These are phyloP conservation scores for Septoria petroselini DNA, from an alignment of 2,329 filamentous ascomycete genomes.

Conservation along the genomic window DNA sequence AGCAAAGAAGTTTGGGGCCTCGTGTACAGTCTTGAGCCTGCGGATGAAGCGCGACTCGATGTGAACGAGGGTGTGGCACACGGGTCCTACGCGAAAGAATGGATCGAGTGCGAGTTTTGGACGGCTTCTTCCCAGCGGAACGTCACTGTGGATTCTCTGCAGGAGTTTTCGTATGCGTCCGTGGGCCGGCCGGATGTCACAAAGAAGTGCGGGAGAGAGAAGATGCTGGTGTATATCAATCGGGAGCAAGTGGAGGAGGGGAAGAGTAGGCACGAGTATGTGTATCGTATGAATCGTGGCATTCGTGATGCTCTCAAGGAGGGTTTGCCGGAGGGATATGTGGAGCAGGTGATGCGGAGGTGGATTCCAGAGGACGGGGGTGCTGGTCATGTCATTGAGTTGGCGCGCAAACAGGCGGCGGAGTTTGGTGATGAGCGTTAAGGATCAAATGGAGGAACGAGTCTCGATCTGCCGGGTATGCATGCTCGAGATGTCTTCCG, in stretches of 20 bases:
- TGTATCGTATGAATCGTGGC: conserved; percentile 61
- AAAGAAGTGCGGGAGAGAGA: conserved; percentile 25
- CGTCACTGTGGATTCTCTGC: not conserved
- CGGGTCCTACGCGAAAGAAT: conserved; percentile 56
- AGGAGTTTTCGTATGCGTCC: not conserved
- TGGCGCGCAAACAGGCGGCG: conserved; percentile 41
- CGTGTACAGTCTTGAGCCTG: conserved; percentile 51
- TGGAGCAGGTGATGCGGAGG: conserved; percentile 52
- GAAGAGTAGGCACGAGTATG: conserved; percentile 56
- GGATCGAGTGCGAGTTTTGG: conserved; percentile 48
- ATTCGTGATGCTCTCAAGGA: conserved; percentile 56
- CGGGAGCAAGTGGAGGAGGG: conserved; percentile 41
- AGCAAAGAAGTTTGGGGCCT: conserved; percentile 55
- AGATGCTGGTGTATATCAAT: conserved; percentile 62
- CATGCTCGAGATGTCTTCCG: no score
- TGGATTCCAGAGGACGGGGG: conserved; percentile 45
- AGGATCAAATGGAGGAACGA: no score
- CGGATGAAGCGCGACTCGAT: conserved; percentile 56
- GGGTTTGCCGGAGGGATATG: conserved; percentile 57
- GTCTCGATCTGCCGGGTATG: no score
- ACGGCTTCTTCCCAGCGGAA: conserved; percentile 12
- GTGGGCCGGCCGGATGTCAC: conserved; percentile 28
- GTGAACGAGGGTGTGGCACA: conserved; percentile 60
- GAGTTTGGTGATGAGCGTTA: conserved; percentile 33
- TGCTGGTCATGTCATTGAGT: conserved; percentile 30